Conservation (phyloP, 345 rosid genomes). For the Aquilaria yunnanensis region DNA sequence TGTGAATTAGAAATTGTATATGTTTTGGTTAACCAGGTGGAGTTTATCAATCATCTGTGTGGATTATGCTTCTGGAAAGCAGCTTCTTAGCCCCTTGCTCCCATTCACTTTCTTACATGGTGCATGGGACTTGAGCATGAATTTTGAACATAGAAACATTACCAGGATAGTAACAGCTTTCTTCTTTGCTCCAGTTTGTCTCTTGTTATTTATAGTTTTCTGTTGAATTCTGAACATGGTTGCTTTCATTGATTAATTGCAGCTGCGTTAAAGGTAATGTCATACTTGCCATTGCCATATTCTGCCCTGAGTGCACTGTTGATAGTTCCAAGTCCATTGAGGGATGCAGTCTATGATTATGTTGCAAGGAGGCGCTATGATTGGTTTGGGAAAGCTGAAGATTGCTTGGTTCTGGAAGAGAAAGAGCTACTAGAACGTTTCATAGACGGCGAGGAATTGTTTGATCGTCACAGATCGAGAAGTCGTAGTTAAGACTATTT, state of each 20-base stretch:
- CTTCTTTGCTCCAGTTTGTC: not conserved
- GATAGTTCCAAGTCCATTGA: constrained; percentile 57
- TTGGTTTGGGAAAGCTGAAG: constrained; percentile 74
- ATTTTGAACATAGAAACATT: no score
- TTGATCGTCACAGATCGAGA: constrained; percentile 11
- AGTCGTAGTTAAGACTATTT: no score
- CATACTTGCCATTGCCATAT: constrained; percentile 76
- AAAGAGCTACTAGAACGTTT: constrained; percentile 68
- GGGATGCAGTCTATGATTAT: constrained; percentile 73
- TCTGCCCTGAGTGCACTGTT: constrained; percentile 51
- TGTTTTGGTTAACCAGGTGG: no score
- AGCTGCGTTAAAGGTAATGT: constrained; percentile 77
- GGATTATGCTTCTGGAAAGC: no score
- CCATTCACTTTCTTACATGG: no score
- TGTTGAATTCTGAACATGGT: no score
- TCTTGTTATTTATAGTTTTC: not conserved
- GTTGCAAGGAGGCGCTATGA: constrained; percentile 63
- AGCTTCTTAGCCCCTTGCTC: no score
- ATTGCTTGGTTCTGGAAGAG: constrained; percentile 67
- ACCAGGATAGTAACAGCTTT: not conserved
- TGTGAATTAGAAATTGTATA: no score
- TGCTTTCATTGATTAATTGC: constrained; percentile 13
- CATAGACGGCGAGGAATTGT: constrained; percentile 70
- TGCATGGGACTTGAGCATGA: no score
- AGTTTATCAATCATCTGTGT: no score